These are phyloP conservation scores for Tanacetum coccineum DNA, from an alignment of 129 eudicot species.

Conservation along the genomic window DNA sequence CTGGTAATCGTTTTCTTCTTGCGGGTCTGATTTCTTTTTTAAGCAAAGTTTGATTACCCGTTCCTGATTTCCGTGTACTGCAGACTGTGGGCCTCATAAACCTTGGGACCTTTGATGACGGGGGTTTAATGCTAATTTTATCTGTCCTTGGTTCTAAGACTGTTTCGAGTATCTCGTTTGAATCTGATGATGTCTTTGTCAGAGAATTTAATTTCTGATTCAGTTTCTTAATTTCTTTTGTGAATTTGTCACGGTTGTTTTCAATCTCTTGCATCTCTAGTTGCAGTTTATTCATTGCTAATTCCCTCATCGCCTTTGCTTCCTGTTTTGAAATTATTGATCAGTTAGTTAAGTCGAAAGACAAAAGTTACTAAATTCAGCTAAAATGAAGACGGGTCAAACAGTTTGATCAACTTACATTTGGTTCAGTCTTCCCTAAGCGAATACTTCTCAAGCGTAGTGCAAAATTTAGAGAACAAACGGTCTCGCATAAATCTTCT, in stretches of 20 bases:
- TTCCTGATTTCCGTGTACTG: conserved; percentile 40
- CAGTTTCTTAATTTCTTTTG: conserved; percentile 31
- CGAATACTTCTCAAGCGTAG: conserved; percentile 38
- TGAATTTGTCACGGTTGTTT: conserved; percentile 27
- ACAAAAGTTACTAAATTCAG: no score
- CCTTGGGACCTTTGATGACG: conserved; percentile 27
- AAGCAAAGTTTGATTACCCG: conserved; percentile 19
- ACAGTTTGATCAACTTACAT: conserved; percentile 30
- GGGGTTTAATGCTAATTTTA: conserved; percentile 3
- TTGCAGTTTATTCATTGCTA: conserved; percentile 34
- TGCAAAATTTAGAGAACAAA: conserved; percentile 59
- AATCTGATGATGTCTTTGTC: conserved; percentile 25
- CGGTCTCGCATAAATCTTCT: conserved; percentile 70
- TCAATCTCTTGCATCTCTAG: conserved; percentile 32
- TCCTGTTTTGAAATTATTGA: conserved; percentile 24
- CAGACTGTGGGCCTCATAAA: conserved; percentile 43
- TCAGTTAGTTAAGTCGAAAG: neutral
- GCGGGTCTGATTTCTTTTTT: conserved; percentile 20
- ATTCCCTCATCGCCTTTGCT: conserved; percentile 24
- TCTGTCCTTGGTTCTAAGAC: conserved; percentile 6
- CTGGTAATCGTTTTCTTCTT: conserved; percentile 29
- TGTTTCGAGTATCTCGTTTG: conserved; percentile 22
- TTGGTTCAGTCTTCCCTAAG: conserved; percentile 34
- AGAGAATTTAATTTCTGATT: conserved; percentile 32
- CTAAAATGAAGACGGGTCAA: neutral